phyloP scores from a whole-genome alignment of 1,284 basidiomycete species.

The Cystodermella granulosa region DNA sequence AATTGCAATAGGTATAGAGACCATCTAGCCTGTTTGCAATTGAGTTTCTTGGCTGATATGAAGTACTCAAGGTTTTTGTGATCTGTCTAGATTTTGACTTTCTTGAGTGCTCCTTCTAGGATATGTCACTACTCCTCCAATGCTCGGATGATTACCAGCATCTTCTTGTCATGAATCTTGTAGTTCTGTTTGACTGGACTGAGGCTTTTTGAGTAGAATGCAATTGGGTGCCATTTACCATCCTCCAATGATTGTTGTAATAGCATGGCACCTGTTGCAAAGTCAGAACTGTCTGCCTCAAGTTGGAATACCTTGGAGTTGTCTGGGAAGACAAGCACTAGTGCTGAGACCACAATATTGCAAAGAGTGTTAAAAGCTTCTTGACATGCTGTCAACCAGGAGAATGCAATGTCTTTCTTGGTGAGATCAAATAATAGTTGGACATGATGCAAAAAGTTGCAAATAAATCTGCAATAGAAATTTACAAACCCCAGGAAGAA shows the following conservation, averaged over 20 bases:
- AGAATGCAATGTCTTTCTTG: not conserved
- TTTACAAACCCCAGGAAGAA: slow-evolving; percentile 23
- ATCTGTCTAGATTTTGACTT: slow-evolving; percentile 5
- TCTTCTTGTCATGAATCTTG: slow-evolving; percentile 11
- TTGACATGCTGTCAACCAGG: not conserved
- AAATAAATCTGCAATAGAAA: slow-evolving; percentile 38
- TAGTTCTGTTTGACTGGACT: slow-evolving; percentile 7
- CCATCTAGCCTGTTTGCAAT: slow-evolving; percentile 1
- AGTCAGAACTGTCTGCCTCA: not conserved
- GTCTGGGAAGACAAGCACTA: not conserved
- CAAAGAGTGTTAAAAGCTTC: not conserved
- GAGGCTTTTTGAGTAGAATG: slow-evolving; percentile 6
- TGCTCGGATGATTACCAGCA: slow-evolving; percentile 9
- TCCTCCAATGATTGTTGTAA: not conserved
- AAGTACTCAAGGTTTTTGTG: slow-evolving; percentile 5
- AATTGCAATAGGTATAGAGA: not conserved
- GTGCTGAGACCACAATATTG: not conserved
- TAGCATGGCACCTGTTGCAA: not conserved
- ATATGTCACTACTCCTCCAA: slow-evolving; percentile 10
- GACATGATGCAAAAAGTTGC: slow-evolving; percentile 16
- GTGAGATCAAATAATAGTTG: not conserved
- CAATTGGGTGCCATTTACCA: slow-evolving; percentile 3
- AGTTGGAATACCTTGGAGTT: not conserved
- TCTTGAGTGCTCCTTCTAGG: not conserved
- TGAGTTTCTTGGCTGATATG: slow-evolving; percentile 1